Percentiles rank a stretch among this genome's conserved stretches.
Evolutionary conservation across 139 green algal genomes (phyloP).

Genomic region (Gonium pectorale): DNA sequence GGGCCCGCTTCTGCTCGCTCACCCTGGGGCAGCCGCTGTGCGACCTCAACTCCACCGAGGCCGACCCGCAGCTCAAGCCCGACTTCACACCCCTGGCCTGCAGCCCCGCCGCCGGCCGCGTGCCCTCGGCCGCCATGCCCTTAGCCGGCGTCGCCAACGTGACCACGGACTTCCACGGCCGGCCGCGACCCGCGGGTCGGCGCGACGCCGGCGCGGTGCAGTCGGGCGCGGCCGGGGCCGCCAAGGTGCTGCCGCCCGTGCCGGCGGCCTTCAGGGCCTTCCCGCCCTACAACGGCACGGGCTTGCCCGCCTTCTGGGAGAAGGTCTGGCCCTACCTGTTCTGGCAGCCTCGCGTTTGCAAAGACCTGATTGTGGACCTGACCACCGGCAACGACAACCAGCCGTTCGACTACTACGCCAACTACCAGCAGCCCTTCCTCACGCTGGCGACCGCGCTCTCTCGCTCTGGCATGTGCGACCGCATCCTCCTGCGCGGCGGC

Average conservation of each 20-base stretch:
- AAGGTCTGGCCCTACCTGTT: conserved; percentile 23
- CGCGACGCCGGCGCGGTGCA: conserved; percentile 32
- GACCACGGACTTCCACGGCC: conserved; percentile 32
- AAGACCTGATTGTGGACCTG: conserved; percentile 20
- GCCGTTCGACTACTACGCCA: conserved; percentile 38
- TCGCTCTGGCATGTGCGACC: conserved; percentile 15
- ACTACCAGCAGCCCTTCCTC: conserved; percentile 27
- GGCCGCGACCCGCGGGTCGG: not conserved
- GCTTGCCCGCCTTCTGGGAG: not conserved
- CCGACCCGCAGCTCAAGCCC: not conserved
- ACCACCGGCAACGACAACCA: conserved; percentile 15
- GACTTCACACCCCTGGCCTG: conserved; percentile 12
- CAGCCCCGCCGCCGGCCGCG: not conserved
- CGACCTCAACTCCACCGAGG: conserved; percentile 4
- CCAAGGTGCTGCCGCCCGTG: conserved; percentile 1
- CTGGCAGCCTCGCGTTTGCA: conserved; percentile 6
- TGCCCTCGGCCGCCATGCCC: not conserved
- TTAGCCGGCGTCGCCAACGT: not conserved
- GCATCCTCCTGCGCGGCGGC: conserved; percentile 18
- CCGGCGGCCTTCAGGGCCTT: not conserved
- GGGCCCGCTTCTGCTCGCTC: not conserved
- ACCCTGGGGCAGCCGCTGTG: not conserved
- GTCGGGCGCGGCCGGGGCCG: not conserved
- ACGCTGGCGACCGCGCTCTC: not conserved
- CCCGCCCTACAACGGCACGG: not conserved